phyloP scores from a whole-genome alignment of 1,284 basidiomycete genomes.

The Heterobasidion irregulare region DNA sequence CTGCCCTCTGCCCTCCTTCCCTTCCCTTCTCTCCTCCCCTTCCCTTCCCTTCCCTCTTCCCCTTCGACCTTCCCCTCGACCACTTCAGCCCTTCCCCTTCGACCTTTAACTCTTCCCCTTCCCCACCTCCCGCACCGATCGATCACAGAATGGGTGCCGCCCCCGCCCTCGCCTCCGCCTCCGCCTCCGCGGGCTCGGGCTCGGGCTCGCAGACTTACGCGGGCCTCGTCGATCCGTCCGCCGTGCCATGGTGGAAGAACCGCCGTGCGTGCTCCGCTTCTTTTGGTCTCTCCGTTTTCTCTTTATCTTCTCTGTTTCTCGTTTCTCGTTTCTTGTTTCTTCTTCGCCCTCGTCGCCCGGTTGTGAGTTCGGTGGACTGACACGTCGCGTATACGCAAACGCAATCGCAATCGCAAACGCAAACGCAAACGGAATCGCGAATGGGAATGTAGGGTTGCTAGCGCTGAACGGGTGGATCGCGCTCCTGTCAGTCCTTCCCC shows the following conservation, averaged over 20 bases:
- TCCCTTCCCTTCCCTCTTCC: not conserved
- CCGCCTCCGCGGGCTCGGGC: too few species aligned
- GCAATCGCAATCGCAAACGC: too few species aligned
- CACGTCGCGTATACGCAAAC: not conserved
- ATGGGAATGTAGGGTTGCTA: slow-evolving; percentile 29
- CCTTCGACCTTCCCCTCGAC: not conserved
- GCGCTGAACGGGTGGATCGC: slow-evolving; percentile 56
- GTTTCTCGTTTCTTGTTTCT: not conserved
- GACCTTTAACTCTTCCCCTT: not conserved
- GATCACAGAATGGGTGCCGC: slow-evolving; percentile 8
- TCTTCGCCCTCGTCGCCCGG: not conserved
- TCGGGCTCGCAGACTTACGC: slow-evolving; percentile 13
- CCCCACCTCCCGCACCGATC: not conserved
- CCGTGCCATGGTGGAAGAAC: slow-evolving; percentile 22
- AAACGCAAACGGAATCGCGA: too few species aligned
- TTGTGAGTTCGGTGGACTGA: not conserved
- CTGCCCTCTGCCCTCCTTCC: not conserved
- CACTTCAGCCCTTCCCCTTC: not conserved
- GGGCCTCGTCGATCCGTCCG: slow-evolving; percentile 16
- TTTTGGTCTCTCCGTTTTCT: too few species aligned
- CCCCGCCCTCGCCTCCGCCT: slow-evolving; percentile 17
- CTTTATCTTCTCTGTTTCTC: too few species aligned
- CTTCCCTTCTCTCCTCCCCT: too few species aligned
- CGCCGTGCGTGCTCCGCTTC: slow-evolving; percentile 7
- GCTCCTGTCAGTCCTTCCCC: slow-evolving; percentile 36